Conservation (phyloP, 2,329 filamentous ascomycete genomes). For the Bipolaris gigantea region DNA sequence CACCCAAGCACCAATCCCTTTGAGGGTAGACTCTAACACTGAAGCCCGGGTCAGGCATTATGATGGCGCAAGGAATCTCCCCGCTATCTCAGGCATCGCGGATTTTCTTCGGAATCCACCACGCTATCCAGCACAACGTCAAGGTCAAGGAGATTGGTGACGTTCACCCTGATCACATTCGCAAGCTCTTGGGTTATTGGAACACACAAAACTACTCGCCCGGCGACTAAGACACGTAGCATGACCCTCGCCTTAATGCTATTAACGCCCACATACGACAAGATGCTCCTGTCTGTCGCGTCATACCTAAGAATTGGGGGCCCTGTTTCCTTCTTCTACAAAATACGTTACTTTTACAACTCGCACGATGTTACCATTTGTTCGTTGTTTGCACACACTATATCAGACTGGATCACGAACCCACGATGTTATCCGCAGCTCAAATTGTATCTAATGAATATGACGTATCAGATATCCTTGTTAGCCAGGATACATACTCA, state of each 20-base stretch:
- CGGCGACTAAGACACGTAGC: neutral
- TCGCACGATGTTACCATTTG: neutral
- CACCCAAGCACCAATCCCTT: neutral
- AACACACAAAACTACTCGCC: slow-evolving; percentile 4
- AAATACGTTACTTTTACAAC: neutral
- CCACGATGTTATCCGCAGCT: too few relatives aligned
- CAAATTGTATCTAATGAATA: neutral
- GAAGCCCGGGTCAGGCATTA: slow-evolving; percentile 16
- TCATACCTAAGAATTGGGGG: neutral
- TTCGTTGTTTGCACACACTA: neutral
- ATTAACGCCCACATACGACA: neutral
- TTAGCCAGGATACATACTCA: neutral
- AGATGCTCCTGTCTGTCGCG: neutral
- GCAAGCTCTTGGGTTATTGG: slow-evolving; percentile 13
- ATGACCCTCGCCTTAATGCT: neutral
- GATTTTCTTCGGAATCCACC: slow-evolving; percentile 38
- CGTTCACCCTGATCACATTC: slow-evolving; percentile 30
- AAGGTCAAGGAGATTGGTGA: slow-evolving; percentile 47
- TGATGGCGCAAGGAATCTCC: neutral
- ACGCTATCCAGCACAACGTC: slow-evolving; percentile 49
- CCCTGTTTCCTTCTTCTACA: neutral
- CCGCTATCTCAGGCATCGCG: slow-evolving; percentile 23
- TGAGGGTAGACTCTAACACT: neutral
- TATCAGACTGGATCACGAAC: neutral
- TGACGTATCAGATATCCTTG: neutral